These are phyloP conservation scores for Skeletonema potamos DNA, from an alignment of 108 stramenopile species.

Conservation along the genomic window DNA sequence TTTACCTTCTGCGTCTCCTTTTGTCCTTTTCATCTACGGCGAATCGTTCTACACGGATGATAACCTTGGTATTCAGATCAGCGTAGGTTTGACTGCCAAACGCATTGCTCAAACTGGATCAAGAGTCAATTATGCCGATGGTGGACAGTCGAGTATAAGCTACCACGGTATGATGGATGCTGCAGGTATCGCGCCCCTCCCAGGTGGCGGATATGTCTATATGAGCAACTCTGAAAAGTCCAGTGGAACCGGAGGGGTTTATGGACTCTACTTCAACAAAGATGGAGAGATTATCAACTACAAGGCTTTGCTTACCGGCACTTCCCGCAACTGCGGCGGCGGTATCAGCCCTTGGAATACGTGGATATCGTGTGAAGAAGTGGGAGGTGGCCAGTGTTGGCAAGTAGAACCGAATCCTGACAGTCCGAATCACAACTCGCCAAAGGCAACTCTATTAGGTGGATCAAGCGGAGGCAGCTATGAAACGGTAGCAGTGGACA, in stretches of 20 bases:
- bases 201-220: slow-evolving; percentile 20
- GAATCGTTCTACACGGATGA: not conserved
- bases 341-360: slow-evolving; percentile 8
- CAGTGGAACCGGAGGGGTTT: slow-evolving; percentile 42
- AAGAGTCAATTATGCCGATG: not conserved
- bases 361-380: not conserved
- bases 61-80: not conserved
- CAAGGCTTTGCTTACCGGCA: slow-evolving; percentile 33
- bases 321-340: slow-evolving; percentile 54
- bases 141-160: not conserved
- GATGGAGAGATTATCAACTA: slow-evolving; percentile 41
- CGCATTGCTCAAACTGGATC: not conserved
- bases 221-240: slow-evolving; percentile 54
- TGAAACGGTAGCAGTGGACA: slow-evolving; percentile 47
- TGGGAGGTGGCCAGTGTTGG: not conserved
- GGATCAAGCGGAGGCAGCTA: not conserved
- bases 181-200: not conserved
- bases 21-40: not conserved
- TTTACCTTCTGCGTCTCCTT: not conserved
- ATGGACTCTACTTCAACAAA: slow-evolving; percentile 51
- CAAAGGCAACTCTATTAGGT: not conserved
- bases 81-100: not conserved
- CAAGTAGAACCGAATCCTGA: not conserved
- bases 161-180: slow-evolving; percentile 3
- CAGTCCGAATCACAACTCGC: not conserved